Conservation (phyloP, 306 rosid genomes). For the Ammopiptanthus mongolicus region DNA sequence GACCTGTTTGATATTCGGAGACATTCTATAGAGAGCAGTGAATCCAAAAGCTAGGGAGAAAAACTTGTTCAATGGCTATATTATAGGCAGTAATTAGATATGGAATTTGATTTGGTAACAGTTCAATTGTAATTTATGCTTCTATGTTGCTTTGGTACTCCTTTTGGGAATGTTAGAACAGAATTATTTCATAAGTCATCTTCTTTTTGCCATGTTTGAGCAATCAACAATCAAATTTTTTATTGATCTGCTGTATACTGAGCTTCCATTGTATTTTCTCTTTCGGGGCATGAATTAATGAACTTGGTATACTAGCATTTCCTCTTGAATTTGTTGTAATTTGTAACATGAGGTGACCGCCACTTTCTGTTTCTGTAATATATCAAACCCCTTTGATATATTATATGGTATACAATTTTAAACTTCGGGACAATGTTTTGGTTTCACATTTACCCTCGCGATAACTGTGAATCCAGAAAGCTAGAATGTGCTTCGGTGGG, state of each 20-base stretch:
- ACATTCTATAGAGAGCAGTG: slow-evolving; percentile 30
- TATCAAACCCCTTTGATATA: not conserved
- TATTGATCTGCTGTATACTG: slow-evolving; percentile 37
- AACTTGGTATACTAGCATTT: slow-evolving; percentile 1
- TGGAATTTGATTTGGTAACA: slow-evolving; percentile 34
- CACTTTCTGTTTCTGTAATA: not conserved
- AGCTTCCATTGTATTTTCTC: slow-evolving; percentile 18
- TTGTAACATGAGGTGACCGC: not conserved
- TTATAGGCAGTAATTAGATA: slow-evolving; percentile 43
- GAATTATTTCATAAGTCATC: slow-evolving; percentile 54
- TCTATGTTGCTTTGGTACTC: slow-evolving; percentile 30
- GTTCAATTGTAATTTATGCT: slow-evolving; percentile 34
- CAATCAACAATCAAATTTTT: slow-evolving; percentile 35
- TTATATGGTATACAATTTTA: not conserved
- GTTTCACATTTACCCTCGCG: not conserved
- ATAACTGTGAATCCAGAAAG: not conserved
- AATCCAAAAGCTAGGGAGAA: slow-evolving; percentile 47
- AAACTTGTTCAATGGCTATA: slow-evolving; percentile 25
- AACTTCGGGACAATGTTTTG: not conserved
- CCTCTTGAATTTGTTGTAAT: slow-evolving; percentile 6
- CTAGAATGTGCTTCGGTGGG: not conserved
- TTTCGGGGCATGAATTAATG: slow-evolving; percentile 17
- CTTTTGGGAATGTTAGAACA: slow-evolving; percentile 41
- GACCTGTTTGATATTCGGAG: slow-evolving; percentile 79
- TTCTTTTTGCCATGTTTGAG: slow-evolving; percentile 32